Base-by-base conservation (phyloP, 768 basidiomycete species). In the Antrodiella citrinella region DNA sequence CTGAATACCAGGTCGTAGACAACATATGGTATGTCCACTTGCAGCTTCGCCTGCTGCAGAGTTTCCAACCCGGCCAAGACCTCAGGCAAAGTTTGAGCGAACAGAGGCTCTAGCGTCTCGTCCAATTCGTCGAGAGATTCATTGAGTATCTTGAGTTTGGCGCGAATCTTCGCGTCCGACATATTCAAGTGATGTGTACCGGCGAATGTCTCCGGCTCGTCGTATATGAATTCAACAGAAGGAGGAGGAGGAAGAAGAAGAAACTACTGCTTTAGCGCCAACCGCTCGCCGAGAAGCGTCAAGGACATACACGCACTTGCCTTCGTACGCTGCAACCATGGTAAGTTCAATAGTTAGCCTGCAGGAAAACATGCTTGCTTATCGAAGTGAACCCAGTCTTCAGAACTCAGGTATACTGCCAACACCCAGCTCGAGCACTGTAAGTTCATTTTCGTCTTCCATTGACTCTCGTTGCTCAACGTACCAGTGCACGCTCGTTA, bases 361-460 rank as follows among this genome's bases (percentile, higher is more conserved):
- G 41, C 39, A 18, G 19, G 30, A 21, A 19, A 47, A 11, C 12
- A 13, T 51, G 26, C 51, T 19, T n/a, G 23, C 50, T 48, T 2
- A 55, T 10, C 41, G 7, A 22, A 2, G n/a, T 9, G 26, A 41
- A 15, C 43, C 51, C 59, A 91, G 88, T 87, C 88, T 46, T 93
- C 90, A 38, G 94, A 98, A 67, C 75, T 96, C 3, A 76, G 94
- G 59, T 96, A 97, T 63, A 97, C 94, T 0, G 92, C 91, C 13
- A 98, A 95, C 65, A 94, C 94, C 11, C 94, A 98, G 66, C 69
- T 94, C 22, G 92, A 96, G 67, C 93, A 96, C 68, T 71, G 94
- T 95, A 60, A 67, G 91, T 77, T 15, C 13, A 23, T 22, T n/a
- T 45, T 45, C 11, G 12, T 22, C 20, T 48, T 49, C 22, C 45